Conservation (phyloP, 768 basidiomycete species). For the Mycena belliarum region DNA sequence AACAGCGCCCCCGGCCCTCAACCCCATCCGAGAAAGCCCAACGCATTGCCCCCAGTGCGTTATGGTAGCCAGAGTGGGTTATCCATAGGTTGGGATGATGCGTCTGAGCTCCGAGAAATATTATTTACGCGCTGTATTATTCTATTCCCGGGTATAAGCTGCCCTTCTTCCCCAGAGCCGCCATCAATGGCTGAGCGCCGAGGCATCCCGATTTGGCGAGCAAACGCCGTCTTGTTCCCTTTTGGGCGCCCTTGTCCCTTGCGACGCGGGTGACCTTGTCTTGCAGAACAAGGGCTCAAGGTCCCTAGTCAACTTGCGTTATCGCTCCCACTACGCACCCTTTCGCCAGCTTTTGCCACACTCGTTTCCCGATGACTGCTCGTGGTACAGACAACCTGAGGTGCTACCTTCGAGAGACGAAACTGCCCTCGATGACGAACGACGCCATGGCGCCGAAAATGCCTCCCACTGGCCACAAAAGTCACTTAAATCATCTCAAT, state of each 20-base stretch:
- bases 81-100: background rate
- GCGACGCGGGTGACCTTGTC: background rate
- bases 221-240: background rate
- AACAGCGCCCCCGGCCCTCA: slow-evolving; percentile 15
- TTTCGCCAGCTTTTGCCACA: background rate
- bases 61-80: slow-evolving; percentile 15
- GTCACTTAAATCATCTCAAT: slow-evolving; percentile 44
- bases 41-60: slow-evolving; percentile 17
- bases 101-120: background rate
- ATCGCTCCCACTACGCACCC: too few relatives aligned
- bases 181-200: too few relatives aligned
- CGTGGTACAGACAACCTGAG: slow-evolving; percentile 46
- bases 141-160: background rate
- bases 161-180: too few relatives aligned
- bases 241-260: background rate
- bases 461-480: slow-evolving; percentile 45
- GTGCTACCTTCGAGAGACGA: slow-evolving; percentile 47
- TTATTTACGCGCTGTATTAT: background rate
- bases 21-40: slow-evolving; percentile 16
- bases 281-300: background rate
- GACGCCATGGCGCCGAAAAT: slow-evolving; percentile 31
- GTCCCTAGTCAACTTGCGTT: too few relatives aligned
- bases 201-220: background rate
- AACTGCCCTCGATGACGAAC: slow-evolving; percentile 43
- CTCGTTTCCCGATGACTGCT: slow-evolving; percentile 21